Evolutionary conservation across 2,329 filamentous ascomycete species (phyloP).

Genomic region (Claviceps sp.): DNA sequence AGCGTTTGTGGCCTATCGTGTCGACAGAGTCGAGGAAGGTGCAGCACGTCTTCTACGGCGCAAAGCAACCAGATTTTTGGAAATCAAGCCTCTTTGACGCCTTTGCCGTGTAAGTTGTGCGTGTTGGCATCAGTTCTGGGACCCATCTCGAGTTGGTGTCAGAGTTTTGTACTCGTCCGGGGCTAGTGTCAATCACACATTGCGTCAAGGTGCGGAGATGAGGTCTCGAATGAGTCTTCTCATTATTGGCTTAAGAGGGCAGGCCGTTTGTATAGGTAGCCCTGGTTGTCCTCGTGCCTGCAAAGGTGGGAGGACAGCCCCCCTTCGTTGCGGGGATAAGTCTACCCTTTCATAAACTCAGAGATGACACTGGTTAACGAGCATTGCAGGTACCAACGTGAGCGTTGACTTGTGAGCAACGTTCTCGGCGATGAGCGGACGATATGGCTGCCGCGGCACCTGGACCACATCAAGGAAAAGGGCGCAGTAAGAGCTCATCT

Average conservation of each 20-base stretch:
- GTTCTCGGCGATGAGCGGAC: not conserved
- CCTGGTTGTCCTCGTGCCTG: conserved; percentile 37
- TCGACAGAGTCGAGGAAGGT: conserved; percentile 4
- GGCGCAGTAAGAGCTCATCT: not conserved
- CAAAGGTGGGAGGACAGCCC: conserved; percentile 37
- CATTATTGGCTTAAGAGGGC: conserved; percentile 19
- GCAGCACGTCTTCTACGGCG: not conserved
- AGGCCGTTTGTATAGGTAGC: conserved; percentile 26
- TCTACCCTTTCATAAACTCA: conserved; percentile 13
- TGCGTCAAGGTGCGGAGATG: not conserved
- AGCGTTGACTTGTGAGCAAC: not conserved
- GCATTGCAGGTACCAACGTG: not conserved
- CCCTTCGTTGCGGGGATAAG: conserved; percentile 36
- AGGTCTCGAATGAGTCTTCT: not conserved
- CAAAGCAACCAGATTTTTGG: not conserved
- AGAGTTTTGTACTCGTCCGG: conserved; percentile 86
- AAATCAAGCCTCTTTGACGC: not conserved
- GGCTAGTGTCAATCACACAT: conserved; percentile 9
- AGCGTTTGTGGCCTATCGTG: not conserved
- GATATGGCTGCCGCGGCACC: not conserved
- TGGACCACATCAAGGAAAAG: not conserved
- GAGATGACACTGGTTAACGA: conserved; percentile 2
- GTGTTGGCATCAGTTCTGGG: conserved; percentile 33
- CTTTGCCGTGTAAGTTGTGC: not conserved
- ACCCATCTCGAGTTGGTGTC: conserved; percentile 89